Evolutionary conservation across 306 rosid species (phyloP).

Genomic region (Oxytropis ochrocephala): DNA sequence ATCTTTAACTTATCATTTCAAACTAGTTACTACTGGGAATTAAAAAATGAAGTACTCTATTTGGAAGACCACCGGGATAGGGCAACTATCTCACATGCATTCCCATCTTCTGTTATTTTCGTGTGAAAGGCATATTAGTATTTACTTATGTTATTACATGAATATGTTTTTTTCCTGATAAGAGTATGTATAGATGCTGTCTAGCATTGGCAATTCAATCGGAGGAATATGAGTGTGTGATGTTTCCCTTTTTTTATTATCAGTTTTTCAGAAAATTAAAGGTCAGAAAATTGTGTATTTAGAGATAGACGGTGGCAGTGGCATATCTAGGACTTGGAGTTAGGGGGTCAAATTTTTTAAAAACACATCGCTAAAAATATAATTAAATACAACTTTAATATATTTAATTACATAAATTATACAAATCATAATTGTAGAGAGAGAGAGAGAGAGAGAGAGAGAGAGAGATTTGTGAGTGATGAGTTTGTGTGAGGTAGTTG

Average conservation of each 20-base stretch:
- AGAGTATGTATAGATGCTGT: neutral
- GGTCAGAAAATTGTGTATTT: neutral
- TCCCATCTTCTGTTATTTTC: neutral
- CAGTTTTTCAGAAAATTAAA: neutral
- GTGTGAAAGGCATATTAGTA: neutral
- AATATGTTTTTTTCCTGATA: neutral
- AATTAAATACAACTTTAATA: too few relatives aligned
- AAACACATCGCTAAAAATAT: too few relatives aligned
- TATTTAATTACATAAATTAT: too few relatives aligned
- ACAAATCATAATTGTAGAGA: too few relatives aligned
- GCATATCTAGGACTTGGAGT: too few relatives aligned
- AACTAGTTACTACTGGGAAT: neutral
- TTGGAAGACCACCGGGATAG: constrained; percentile 4
- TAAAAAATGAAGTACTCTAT: neutral
- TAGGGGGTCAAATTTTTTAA: too few relatives aligned
- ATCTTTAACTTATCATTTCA: neutral
- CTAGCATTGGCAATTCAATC: neutral
- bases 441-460: too few relatives aligned
- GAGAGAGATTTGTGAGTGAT: too few relatives aligned
- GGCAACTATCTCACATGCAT: neutral
- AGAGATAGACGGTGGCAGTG: neutral
- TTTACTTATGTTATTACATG: neutral
- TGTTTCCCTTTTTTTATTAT: neutral
- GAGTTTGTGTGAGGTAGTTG: too few relatives aligned
- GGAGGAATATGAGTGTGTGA: neutral